These are phyloP conservation scores for Colletotrichum zoysiae DNA, from an alignment of 2,329 filamentous ascomycete species.

Conservation along the genomic window DNA sequence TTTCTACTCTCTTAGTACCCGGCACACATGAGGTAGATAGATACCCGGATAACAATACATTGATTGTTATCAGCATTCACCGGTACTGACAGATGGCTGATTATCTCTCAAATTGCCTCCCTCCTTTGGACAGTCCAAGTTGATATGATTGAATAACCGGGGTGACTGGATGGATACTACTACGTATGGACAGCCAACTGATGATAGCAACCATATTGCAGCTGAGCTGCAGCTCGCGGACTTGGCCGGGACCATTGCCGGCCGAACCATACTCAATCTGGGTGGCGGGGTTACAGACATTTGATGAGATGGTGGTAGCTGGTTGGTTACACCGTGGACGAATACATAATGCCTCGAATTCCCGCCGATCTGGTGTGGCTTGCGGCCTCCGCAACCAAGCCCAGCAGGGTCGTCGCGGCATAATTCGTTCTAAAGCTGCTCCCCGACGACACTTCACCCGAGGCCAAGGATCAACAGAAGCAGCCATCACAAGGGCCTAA, in stretches of 20 bases:
- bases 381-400: conserved; percentile 3
- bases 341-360: conserved; percentile 35
- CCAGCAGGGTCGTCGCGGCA: conserved; percentile 8
- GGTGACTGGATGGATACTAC: not conserved
- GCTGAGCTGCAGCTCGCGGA: not conserved
- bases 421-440: not conserved
- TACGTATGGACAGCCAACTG: not conserved
- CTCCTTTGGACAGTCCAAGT: not conserved
- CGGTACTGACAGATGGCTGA: not conserved
- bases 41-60: conserved; percentile 24
- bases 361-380: not conserved
- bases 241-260: conserved; percentile 13
- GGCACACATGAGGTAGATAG: not conserved
- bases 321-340: conserved; percentile 29
- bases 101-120: conserved; percentile 5
- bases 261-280: not conserved
- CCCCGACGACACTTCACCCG: not conserved
- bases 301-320: not conserved
- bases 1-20: not conserved
- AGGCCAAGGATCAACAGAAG: conserved; percentile 3
- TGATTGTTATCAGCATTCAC: conserved; percentile 16
- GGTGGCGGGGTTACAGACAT: not conserved
- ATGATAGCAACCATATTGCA: conserved; percentile 8
- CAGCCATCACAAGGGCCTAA: not conserved
- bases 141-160: not conserved